Conservation (phyloP, 2,329 filamentous ascomycete species). For the Pseudogymnoascus sp. region DNA sequence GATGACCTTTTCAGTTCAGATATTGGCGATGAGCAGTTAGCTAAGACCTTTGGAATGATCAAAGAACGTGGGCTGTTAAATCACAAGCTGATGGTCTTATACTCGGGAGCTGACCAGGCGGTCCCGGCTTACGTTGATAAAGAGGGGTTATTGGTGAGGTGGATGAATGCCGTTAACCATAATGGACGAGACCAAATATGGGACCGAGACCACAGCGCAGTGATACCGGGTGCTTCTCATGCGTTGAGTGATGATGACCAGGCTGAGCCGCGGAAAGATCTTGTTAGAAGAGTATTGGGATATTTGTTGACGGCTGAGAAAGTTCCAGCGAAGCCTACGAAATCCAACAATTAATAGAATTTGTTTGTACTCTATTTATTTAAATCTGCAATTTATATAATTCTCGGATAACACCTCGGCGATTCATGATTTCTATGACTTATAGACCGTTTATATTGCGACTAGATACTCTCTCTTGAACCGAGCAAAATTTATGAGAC, state of each 20-base stretch:
- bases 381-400: neutral
- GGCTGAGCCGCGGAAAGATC: conserved; percentile 28
- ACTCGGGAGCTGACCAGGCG: conserved; percentile 39
- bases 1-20: conserved; percentile 62
- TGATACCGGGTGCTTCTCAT: conserved; percentile 41
- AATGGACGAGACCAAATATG: conserved; percentile 32
- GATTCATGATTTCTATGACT: neutral
- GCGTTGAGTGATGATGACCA: conserved; percentile 42
- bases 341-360: neutral
- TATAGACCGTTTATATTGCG: no score
- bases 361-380: neutral
- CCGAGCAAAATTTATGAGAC: neutral
- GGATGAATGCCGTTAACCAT: conserved; percentile 34
- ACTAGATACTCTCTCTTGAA: neutral
- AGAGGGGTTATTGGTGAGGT: conserved; percentile 34
- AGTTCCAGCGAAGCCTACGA: neutral
- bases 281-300: conserved; percentile 15
- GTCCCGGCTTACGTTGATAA: conserved; percentile 38
- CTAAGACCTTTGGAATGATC: conserved; percentile 47
- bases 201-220: conserved; percentile 39
- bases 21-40: conserved; percentile 41
- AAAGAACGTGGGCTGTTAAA: conserved; percentile 30
- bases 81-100: conserved; percentile 35
- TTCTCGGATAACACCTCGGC: neutral
- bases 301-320: conserved; percentile 13